These are phyloP conservation scores for Pythium phragmitis DNA, from an alignment of 352 stramenopile species.

Conservation along the genomic window DNA sequence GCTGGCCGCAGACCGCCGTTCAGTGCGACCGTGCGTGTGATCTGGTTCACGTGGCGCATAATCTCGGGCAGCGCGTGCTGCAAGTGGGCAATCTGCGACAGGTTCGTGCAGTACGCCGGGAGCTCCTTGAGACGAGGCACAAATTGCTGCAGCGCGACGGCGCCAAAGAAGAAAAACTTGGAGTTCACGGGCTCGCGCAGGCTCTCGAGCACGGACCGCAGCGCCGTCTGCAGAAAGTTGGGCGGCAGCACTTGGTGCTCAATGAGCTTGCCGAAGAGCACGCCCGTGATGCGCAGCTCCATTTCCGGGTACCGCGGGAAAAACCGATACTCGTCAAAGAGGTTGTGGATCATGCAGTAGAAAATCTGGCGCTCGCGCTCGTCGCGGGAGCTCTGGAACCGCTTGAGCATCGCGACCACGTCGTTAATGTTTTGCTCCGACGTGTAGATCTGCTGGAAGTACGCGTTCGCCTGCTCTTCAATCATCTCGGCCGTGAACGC, in stretches of 20 bases:
- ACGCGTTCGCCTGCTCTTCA: conserved; percentile 97
- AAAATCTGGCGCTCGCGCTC: conserved; percentile 98
- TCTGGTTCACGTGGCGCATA: conserved; percentile 86
- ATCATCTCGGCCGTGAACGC: conserved; percentile 94
- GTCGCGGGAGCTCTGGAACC: conserved; percentile 96
- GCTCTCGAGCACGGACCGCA: conserved; percentile 97
- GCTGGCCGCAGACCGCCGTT: conserved; percentile 33
- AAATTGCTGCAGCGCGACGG: conserved; percentile 98
- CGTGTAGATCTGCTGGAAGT: conserved; percentile 99
- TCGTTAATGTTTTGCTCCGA: conserved; percentile 98
- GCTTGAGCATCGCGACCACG: conserved; percentile 97
- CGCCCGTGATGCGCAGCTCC: conserved; percentile 97
- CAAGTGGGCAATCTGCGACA: conserved; percentile 98
- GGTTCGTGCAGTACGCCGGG: conserved; percentile 97
- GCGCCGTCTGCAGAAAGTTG: conserved; percentile 97
- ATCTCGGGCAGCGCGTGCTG: conserved; percentile 92
- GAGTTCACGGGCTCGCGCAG: conserved; percentile 95
- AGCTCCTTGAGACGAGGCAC: conserved; percentile 95
- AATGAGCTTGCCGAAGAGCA: conserved; percentile 98
- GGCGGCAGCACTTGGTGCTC: conserved; percentile 97
- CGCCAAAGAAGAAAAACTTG: conserved; percentile 99
- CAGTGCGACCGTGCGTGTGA: conserved; percentile 59
- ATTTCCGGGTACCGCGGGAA: conserved; percentile 99
- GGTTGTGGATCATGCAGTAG: conserved; percentile 99
- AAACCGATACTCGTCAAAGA: conserved; percentile 99